Evolutionary conservation across 2,329 filamentous ascomycete species (phyloP).

Genomic region (Fusarium compactum): DNA sequence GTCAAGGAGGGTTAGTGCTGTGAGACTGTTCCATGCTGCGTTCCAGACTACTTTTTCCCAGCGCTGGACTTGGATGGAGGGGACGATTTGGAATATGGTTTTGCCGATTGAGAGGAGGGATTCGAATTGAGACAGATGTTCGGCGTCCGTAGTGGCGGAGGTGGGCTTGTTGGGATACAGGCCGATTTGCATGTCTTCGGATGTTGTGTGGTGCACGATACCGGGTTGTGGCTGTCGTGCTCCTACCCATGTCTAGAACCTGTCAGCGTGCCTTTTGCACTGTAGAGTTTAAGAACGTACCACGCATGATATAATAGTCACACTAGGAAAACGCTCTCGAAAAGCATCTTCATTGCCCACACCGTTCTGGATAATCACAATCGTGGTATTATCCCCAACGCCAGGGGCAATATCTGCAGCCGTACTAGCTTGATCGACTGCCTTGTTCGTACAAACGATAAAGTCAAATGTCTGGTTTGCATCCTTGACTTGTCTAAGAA

Average conservation of each 20-base stretch:
- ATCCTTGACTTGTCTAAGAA: constrained; percentile 30
- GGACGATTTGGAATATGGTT: constrained; percentile 61
- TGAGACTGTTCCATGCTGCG: constrained; percentile 71
- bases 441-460: constrained; percentile 41
- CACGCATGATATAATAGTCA: constrained; percentile 67
- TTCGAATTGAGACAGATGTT: constrained; percentile 56
- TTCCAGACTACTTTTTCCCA: constrained; percentile 73
- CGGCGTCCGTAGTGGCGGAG: constrained; percentile 49
- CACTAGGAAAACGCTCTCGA: constrained; percentile 59
- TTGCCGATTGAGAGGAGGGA: constrained; percentile 55
- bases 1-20: constrained; percentile 65
- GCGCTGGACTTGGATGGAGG: constrained; percentile 67
- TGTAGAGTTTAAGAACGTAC: constrained; percentile 50
- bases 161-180: constrained; percentile 58
- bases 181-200: constrained; percentile 67
- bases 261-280: not conserved
- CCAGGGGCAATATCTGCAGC: constrained; percentile 46
- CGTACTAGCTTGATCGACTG: constrained; percentile 30
- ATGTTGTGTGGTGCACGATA: constrained; percentile 61
- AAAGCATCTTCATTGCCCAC: constrained; percentile 71
- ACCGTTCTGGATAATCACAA: constrained; percentile 72
- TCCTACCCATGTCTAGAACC: constrained; percentile 62
- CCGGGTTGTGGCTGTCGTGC: constrained; percentile 64
- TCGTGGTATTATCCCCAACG: constrained; percentile 59
- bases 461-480: constrained; percentile 35